Conservation (phyloP, 1,284 basidiomycete species). For the Fistulinella cinereoalba region DNA sequence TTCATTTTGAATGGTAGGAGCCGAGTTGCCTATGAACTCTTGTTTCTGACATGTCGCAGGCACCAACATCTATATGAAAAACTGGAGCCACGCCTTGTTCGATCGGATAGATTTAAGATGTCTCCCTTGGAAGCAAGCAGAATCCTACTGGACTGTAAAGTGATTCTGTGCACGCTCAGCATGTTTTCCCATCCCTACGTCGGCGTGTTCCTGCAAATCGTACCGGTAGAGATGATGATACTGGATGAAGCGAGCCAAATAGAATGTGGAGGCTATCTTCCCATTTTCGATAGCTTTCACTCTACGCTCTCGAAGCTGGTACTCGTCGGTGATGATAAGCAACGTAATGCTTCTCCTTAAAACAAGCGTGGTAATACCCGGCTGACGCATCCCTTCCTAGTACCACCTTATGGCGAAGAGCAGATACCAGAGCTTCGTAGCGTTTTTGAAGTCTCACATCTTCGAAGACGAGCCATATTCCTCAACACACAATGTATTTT, state of each 20-base stretch:
- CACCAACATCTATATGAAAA: slow-evolving; percentile 67
- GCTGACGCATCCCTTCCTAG: slow-evolving; percentile 36
- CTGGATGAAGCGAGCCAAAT: slow-evolving; percentile 70
- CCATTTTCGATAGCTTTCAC: slow-evolving; percentile 46
- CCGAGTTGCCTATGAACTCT: too few species aligned
- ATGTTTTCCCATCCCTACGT: slow-evolving; percentile 41
- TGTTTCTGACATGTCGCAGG: slow-evolving; percentile 45
- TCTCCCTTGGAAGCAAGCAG: slow-evolving; percentile 14
- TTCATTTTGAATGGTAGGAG: slow-evolving; percentile 55
- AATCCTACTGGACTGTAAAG: slow-evolving; percentile 41
- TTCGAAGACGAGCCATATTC: slow-evolving; percentile 34
- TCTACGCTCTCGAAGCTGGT: slow-evolving; percentile 54
- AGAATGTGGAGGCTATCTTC: slow-evolving; percentile 57
- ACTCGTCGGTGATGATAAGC: slow-evolving; percentile 75
- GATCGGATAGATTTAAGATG: slow-evolving; percentile 44
- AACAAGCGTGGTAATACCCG: too few species aligned
- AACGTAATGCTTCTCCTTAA: slow-evolving; percentile 53
- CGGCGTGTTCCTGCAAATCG: slow-evolving; percentile 31
- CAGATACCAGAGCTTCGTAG: slow-evolving; percentile 38
- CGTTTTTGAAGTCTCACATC: slow-evolving; percentile 46
- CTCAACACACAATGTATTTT: slow-evolving; percentile 48
- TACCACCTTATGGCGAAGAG: slow-evolving; percentile 49
- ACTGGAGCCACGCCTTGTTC: slow-evolving; percentile 46
- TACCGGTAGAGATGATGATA: slow-evolving; percentile 52
- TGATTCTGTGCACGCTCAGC: slow-evolving; percentile 56